Base-by-base conservation (phyloP, 805 yeast genomes). In the Candida maesae region DNA sequence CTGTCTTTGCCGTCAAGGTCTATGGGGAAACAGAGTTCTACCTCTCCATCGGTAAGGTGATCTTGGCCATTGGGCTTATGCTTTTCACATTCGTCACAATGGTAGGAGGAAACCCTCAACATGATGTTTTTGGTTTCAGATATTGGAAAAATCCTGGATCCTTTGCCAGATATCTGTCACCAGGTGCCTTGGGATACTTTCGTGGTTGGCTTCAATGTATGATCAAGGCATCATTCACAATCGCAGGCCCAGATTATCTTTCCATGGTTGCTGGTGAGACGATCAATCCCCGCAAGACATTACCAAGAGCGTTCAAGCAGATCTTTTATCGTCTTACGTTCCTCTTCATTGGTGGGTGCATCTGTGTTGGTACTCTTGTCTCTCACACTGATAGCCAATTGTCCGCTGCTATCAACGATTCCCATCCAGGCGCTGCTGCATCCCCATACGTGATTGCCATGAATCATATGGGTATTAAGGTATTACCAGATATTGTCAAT, bases 211-310 rank as follows among this genome's bases (percentile, higher is more conserved):
- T 84, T 52, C 73, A 80, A 0, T 82, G 90, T 46, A 60, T 85
- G 34, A 71, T 76, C 39, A 78, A 77, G 45, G 95, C 95, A 7
- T 68, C 84, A 21, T 87, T 82, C 59, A 83, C 93, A 12, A 79
- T 84, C 49, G 86, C 86, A 3, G 96, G 95, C 0, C 95, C 95
- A 2, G 96, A 88, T 61, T 84, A 84, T 52, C 76, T 88, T 26
- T 74, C 91, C 2, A 81, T 84, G 84, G 78, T 86, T 25, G 95
- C 95, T 3, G 88, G 95, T 35, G 95, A 88, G 59, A 78, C 86
- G 3, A 66, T 73, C 25, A 69, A 79, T 50, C 95, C 95, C 9
- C 72, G 91, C 38, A 35, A 74, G 40, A 78, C 78, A 6, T 65
- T 88, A 57, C 89, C 93, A n/a, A 71, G 71, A 24, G 95, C 95